Conservation (phyloP, 2,329 filamentous ascomycete genomes). For the Xylaria sp. region DNA sequence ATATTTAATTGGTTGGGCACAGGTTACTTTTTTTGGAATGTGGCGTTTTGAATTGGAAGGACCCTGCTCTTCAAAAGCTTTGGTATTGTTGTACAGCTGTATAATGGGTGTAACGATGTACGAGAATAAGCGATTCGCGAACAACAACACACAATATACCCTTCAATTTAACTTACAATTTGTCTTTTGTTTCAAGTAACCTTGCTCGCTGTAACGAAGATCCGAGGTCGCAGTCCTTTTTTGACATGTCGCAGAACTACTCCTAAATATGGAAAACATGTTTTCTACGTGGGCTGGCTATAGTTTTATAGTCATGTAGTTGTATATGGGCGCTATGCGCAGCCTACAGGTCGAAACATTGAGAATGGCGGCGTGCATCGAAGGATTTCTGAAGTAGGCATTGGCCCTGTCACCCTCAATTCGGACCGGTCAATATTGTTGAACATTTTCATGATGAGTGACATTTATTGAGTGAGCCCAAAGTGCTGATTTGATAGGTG, state of each 20-base stretch:
- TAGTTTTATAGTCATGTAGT: too few relatives aligned
- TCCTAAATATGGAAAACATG: neutral
- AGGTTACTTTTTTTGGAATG: neutral
- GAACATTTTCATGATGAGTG: too few relatives aligned
- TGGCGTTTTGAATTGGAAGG: constrained; percentile 18
- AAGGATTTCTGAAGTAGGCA: too few relatives aligned
- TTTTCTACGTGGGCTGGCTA: too few relatives aligned
- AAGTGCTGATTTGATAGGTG: too few relatives aligned
- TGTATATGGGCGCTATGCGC: too few relatives aligned
- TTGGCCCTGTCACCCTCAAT: too few relatives aligned
- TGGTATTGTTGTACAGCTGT: neutral
- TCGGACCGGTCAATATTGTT: too few relatives aligned
- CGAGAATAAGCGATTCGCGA: constrained; percentile 19
- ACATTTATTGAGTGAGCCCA: too few relatives aligned
- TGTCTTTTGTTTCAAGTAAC: constrained; percentile 10
- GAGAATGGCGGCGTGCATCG: too few relatives aligned
- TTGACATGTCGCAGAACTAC: neutral
- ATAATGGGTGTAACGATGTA: constrained; percentile 21
- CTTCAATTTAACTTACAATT: constrained; percentile 29
- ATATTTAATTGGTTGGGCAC: neutral
- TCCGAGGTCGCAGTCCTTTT: neutral
- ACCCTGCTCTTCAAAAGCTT: constrained; percentile 13
- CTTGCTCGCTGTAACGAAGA: neutral
- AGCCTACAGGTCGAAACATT: too few relatives aligned
- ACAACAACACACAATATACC: constrained; percentile 29